Evolutionary conservation across 2,329 filamentous ascomycete species (phyloP).

Genomic region (Cordyceps militaris): DNA sequence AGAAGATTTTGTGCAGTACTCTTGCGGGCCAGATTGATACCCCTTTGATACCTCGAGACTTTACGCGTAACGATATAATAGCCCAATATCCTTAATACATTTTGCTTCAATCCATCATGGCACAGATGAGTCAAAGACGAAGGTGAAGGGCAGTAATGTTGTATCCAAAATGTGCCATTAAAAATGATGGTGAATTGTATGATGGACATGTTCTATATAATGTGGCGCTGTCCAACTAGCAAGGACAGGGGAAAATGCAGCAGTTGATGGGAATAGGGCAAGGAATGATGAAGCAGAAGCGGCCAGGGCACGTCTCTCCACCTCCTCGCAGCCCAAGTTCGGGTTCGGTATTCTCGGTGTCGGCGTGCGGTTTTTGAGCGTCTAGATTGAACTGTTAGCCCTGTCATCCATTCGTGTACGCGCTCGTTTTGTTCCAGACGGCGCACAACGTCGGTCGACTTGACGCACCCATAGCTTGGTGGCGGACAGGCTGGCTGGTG

Average conservation of each 20-base stretch:
- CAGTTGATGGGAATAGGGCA: constrained; percentile 30
- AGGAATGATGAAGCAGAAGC: constrained; percentile 32
- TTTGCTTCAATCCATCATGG: not conserved
- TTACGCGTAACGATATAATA: constrained; percentile 10
- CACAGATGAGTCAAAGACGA: too few relatives aligned
- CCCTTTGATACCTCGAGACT: constrained; percentile 6
- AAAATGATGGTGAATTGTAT: too few relatives aligned
- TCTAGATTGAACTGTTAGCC: constrained; percentile 10
- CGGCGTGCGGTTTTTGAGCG: constrained; percentile 16
- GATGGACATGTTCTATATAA: too few relatives aligned
- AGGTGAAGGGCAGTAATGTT: too few relatives aligned
- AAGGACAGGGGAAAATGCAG: constrained; percentile 25
- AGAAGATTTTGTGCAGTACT: not conserved
- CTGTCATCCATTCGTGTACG: not conserved
- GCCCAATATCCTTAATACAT: constrained; percentile 4
- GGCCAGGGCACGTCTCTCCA: constrained; percentile 24
- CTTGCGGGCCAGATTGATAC: not conserved
- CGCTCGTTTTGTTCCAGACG: not conserved
- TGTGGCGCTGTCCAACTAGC: constrained; percentile 13
- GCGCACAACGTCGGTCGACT: not conserved
- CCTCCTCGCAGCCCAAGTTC: constrained; percentile 22
- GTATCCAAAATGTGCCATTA: too few relatives aligned
- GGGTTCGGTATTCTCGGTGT: constrained; percentile 12
- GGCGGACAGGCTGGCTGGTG: constrained; percentile 4
- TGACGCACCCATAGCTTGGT: constrained; percentile 9